phyloP scores from a whole-genome alignment of 1,284 basidiomycete species.

The Rhodotorula sp. region DNA sequence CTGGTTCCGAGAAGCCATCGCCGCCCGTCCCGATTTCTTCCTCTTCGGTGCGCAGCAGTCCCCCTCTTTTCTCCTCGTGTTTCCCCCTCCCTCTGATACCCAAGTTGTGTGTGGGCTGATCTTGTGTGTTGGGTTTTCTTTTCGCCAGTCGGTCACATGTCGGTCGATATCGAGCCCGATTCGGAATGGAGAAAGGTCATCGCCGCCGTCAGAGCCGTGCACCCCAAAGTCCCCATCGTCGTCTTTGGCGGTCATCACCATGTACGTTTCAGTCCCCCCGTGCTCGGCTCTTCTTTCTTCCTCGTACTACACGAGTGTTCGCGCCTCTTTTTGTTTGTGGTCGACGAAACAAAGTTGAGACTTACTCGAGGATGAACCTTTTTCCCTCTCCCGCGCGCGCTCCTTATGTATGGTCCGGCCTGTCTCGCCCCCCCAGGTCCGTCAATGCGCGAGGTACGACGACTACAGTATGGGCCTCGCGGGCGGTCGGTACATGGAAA shows the following conservation, averaged over 20 bases:
- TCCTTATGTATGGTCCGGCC: too few relatives aligned
- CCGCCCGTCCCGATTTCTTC: constrained; percentile 42
- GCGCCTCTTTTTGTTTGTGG: too few relatives aligned
- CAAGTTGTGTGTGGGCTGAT: too few relatives aligned
- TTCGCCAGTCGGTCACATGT: constrained; percentile 43
- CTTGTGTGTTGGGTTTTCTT: too few relatives aligned
- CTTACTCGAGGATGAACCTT: too few relatives aligned
- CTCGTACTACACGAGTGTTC: too few relatives aligned
- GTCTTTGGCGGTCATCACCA: constrained; percentile 43
- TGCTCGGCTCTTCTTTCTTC: too few relatives aligned
- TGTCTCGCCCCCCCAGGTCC: too few relatives aligned
- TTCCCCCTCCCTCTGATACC: too few relatives aligned
- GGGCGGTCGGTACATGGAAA: constrained; percentile 47
- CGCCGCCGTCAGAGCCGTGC: constrained; percentile 36
- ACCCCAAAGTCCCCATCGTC: constrained; percentile 43
- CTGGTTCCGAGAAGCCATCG: constrained; percentile 44
- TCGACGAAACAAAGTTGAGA: too few relatives aligned
- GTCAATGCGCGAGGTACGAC: constrained; percentile 45
- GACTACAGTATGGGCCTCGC: constrained; percentile 44
- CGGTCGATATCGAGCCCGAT: constrained; percentile 34
- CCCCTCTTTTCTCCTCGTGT: too few relatives aligned
- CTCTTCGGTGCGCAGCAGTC: constrained; percentile 31
- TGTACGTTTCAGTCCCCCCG: background rate
- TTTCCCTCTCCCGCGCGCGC: too few relatives aligned
- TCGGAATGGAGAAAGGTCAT: constrained; percentile 44